Evolutionary conservation across 768 basidiomycete species (phyloP).

Genomic region (Agaricus subrufescens): DNA sequence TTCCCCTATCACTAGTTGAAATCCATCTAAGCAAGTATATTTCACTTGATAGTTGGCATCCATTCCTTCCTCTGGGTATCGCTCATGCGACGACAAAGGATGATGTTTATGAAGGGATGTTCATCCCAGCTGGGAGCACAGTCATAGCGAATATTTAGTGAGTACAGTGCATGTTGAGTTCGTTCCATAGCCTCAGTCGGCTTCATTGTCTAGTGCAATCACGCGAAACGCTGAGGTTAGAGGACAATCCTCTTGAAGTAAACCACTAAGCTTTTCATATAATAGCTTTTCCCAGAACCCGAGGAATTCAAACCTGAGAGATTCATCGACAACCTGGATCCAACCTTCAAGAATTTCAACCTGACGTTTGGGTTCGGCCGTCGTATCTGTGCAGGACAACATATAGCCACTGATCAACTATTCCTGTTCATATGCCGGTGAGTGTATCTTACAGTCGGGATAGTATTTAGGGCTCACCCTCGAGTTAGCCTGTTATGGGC

Average conservation of each 20-base stretch:
- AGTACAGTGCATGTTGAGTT: neutral
- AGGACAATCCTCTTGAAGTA: neutral
- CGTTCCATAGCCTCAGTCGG: neutral
- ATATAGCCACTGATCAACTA: conserved; percentile 20
- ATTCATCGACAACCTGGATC: conserved; percentile 14
- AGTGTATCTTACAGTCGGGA: neutral
- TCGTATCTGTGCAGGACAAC: conserved; percentile 22
- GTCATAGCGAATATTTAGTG: conserved; percentile 20
- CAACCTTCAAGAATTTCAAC: conserved; percentile 16
- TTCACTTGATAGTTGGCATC: conserved; percentile 15
- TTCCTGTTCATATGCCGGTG: conserved; percentile 18
- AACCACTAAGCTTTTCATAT: no score
- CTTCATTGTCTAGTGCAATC: neutral
- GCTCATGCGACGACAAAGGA: conserved; percentile 30
- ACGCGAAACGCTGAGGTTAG: neutral
- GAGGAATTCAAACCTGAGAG: conserved; percentile 20
- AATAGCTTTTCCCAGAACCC: conserved; percentile 19
- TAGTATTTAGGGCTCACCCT: neutral
- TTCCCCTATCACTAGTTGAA: no score
- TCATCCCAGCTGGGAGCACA: conserved; percentile 29
- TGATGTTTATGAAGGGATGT: conserved; percentile 30
- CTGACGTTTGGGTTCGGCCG: conserved; percentile 24
- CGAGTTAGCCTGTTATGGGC: conserved; percentile 19
- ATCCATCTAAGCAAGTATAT: neutral
- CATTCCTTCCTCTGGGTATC: conserved; percentile 22